Evolutionary conservation across 2,329 filamentous ascomycete species (phyloP).

Genomic region (Meredithiella fracta): DNA sequence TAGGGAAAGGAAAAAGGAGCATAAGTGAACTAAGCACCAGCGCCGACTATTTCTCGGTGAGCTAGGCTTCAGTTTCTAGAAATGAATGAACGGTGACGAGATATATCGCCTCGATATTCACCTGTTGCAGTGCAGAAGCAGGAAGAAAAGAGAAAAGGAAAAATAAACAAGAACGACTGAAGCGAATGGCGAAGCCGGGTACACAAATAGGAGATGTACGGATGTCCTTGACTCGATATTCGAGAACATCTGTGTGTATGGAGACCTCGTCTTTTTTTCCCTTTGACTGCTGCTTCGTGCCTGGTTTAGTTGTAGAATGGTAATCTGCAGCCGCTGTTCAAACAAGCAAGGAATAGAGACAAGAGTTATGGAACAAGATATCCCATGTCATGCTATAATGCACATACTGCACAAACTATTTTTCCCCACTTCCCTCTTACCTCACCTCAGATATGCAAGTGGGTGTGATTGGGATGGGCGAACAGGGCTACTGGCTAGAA

Average conservation of each 20-base stretch:
- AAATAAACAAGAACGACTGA: neutral
- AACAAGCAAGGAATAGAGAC: neutral
- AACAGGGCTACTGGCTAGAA: neutral
- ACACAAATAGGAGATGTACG: neutral
- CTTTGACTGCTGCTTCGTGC: neutral
- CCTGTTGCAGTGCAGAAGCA: neutral
- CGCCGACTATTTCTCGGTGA: neutral
- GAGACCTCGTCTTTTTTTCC: neutral
- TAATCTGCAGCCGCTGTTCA: neutral
- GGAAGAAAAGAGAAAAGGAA: neutral
- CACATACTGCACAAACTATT: neutral
- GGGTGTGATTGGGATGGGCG: neutral
- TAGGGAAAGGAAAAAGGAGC: neutral
- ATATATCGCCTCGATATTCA: conserved; percentile 3
- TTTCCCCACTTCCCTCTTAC: neutral
- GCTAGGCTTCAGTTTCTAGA: neutral
- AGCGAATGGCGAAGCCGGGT: neutral
- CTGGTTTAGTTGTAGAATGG: neutral
- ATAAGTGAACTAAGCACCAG: neutral
- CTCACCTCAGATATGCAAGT: neutral
- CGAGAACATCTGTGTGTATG: neutral
- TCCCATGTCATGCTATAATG: conserved; percentile 3
- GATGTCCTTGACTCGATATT: too few species aligned
- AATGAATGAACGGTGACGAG: neutral
- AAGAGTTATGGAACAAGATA: neutral